A percentile compares a stretch with the other conserved stretches of the same genome.
These are phyloP conservation scores for Irpex sp. DNA, from an alignment of 1,284 basidiomycete species.

Conservation along the genomic window DNA sequence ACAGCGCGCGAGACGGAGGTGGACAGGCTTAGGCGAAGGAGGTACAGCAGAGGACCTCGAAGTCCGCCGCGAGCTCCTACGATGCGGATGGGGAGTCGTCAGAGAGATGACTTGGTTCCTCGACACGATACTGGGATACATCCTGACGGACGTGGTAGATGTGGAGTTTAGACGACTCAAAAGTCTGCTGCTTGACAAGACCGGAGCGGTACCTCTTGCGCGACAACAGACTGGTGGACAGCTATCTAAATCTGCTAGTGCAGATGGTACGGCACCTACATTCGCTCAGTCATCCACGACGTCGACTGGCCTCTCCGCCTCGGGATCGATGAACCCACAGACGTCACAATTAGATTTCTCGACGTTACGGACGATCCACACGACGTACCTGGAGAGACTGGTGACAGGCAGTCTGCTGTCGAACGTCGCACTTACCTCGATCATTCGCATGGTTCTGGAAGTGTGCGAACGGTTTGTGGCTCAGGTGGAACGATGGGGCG, in stretches of 20 bases:
- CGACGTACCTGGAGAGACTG: slow-evolving; percentile 75
- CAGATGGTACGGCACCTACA: slow-evolving; percentile 10
- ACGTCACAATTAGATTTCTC: slow-evolving; percentile 69
- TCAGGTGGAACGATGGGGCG: slow-evolving; percentile 87
- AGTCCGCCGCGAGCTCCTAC: slow-evolving; percentile 55
- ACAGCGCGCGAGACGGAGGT: slow-evolving; percentile 73
- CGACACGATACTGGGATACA: slow-evolving; percentile 74
- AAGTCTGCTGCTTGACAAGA: slow-evolving; percentile 37
- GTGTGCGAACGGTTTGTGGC: slow-evolving; percentile 80
- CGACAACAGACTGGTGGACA: slow-evolving; percentile 20
- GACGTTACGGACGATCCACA: slow-evolving; percentile 74
- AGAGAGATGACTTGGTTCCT: slow-evolving; percentile 89
- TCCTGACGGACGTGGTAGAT: slow-evolving; percentile 88
- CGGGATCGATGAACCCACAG: not conserved
- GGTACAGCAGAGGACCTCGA: slow-evolving; percentile 69
- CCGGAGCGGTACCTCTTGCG: slow-evolving; percentile 10
- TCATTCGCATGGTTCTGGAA: slow-evolving; percentile 70
- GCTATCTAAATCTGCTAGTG: not conserved
- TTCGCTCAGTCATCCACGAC: slow-evolving; percentile 14
- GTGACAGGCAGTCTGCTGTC: slow-evolving; percentile 76
- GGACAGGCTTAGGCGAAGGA: slow-evolving; percentile 84
- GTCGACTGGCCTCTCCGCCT: slow-evolving; percentile 16
- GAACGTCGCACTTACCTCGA: slow-evolving; percentile 56
- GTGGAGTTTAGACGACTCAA: slow-evolving; percentile 73
- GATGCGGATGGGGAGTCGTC: slow-evolving; percentile 82